A percentile compares a stretch with the other conserved stretches of the same genome.
These are phyloP conservation scores for Ceratopteris richardii DNA, from an alignment of 75 land plant species.

Conservation along the genomic window DNA sequence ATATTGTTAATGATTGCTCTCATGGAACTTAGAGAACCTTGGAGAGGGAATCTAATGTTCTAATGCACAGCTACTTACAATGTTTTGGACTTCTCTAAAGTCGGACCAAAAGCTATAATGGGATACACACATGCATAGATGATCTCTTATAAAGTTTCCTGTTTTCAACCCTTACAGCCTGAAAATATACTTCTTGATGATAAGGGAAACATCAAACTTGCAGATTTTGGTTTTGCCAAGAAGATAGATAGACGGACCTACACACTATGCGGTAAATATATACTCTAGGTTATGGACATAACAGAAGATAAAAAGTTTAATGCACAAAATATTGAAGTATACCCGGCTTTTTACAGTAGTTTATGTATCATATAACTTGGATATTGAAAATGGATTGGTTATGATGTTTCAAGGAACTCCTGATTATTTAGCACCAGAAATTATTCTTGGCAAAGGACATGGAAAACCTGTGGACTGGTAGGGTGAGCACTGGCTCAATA, in stretches of 20 bases:
- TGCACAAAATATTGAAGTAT: not conserved
- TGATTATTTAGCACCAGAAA: slow-evolving; percentile 35
- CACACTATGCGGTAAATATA: slow-evolving; percentile 32
- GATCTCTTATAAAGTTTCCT: not conserved
- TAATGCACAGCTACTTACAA: no score
- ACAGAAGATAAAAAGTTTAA: not conserved
- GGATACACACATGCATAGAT: not conserved
- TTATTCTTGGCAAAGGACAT: slow-evolving; percentile 34
- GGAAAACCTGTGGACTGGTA: slow-evolving; percentile 48
- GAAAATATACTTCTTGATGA: slow-evolving; percentile 43
- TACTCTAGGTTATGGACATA: not conserved
- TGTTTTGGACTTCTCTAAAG: no score
- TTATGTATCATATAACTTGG: no score
- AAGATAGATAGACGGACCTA: slow-evolving; percentile 32
- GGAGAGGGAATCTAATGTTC: no score
- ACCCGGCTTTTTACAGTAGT: no score
- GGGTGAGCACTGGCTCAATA: not conserved
- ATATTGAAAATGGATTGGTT: not conserved
- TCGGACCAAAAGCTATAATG: no score
- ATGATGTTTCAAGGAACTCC: slow-evolving; percentile 27
- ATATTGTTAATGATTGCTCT: not conserved
- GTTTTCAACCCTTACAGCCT: slow-evolving; percentile 18
- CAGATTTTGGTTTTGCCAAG: slow-evolving; percentile 42
- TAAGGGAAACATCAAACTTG: slow-evolving; percentile 32
- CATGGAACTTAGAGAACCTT: no score